Percentiles rank a stretch among this genome's conserved stretches.
These are phyloP conservation scores for Apophysomyces ossiformis DNA, from an alignment of 371 early-diverging fungal species.

Conservation along the genomic window DNA sequence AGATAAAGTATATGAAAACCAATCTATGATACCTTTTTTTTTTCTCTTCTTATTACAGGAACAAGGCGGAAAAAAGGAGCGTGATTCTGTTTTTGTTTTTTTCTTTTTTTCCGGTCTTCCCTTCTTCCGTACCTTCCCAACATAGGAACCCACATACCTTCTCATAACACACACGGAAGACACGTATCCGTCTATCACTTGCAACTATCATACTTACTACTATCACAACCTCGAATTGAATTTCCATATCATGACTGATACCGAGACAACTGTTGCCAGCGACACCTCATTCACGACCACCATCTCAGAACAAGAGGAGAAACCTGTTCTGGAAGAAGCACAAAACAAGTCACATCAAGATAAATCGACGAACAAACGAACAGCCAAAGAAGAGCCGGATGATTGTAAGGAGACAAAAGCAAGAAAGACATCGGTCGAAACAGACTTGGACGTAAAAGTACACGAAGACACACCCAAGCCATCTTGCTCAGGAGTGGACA, in stretches of 20 bases:
- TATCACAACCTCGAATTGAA: not conserved
- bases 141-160: not conserved
- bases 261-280: slow-evolving; percentile 5
- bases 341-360: slow-evolving; percentile 25
- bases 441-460: not conserved
- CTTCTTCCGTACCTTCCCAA: not conserved
- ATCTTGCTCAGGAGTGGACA: not conserved
- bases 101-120: not conserved
- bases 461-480: slow-evolving; percentile 1
- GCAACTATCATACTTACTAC: not conserved
- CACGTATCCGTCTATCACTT: not conserved
- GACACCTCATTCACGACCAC: slow-evolving; percentile 6
- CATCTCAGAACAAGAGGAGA: slow-evolving; percentile 4
- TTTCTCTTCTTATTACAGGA: not conserved
- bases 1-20: too few relatives aligned
- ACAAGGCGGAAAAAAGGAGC: slow-evolving; percentile 7
- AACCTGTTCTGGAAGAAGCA: not conserved
- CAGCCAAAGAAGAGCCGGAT: slow-evolving; percentile 23
- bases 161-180: not conserved
- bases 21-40: too few relatives aligned
- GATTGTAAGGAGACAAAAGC: slow-evolving; percentile 25
- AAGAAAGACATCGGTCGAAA: slow-evolving; percentile 16
- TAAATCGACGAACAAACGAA: slow-evolving; percentile 17
- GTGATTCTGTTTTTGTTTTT: slow-evolving; percentile 3
- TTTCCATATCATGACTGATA: slow-evolving; percentile 17